Percentiles rank a stretch among this genome's conserved stretches.
phyloP scores from a whole-genome alignment of 2,329 filamentous ascomycete species.

The Aspergillus uvarum region DNA sequence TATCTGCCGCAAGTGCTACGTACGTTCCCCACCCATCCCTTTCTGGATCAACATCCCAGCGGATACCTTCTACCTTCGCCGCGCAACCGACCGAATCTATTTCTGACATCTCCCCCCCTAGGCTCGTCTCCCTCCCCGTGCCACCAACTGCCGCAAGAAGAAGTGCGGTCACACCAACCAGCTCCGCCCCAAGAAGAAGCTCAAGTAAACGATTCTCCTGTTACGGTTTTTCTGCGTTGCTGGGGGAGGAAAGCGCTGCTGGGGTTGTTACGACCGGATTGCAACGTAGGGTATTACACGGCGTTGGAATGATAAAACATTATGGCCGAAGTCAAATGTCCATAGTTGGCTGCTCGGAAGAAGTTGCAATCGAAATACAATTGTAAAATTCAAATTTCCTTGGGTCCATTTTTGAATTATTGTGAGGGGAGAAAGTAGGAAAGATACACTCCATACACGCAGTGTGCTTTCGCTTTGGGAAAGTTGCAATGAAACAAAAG shows the following conservation, averaged over 20 bases:
- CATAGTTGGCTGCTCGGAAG: slow-evolving; percentile 36
- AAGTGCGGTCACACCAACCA: slow-evolving; percentile 99
- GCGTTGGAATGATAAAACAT: slow-evolving; percentile 43
- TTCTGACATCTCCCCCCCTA: slow-evolving; percentile 24
- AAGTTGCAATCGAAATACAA: slow-evolving; percentile 39
- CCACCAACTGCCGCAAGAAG: slow-evolving; percentile 99
- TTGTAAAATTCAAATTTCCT: slow-evolving; percentile 35
- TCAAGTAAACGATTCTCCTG: slow-evolving; percentile 66
- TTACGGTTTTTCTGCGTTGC: slow-evolving; percentile 50
- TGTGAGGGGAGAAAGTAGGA: slow-evolving; percentile 5
- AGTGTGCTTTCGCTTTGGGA: slow-evolving; percentile 1
- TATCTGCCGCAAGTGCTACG: slow-evolving; percentile 99
- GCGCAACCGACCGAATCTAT: background rate
- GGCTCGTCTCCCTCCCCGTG: slow-evolving; percentile 89
- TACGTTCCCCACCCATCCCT: slow-evolving; percentile 53
- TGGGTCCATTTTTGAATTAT: slow-evolving; percentile 5
- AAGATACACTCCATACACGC: slow-evolving; percentile 15
- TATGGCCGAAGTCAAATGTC: slow-evolving; percentile 38
- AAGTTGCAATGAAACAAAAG: background rate
- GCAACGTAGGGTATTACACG: slow-evolving; percentile 37
- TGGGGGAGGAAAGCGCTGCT: slow-evolving; percentile 27
- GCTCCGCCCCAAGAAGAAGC: slow-evolving; percentile 99
- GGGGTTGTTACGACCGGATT: slow-evolving; percentile 33
- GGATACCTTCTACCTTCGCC: background rate
- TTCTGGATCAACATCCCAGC: background rate